Evolutionary conservation across 2,329 filamentous ascomycete genomes (phyloP).

Genomic region (Dactylellina leptospora): DNA sequence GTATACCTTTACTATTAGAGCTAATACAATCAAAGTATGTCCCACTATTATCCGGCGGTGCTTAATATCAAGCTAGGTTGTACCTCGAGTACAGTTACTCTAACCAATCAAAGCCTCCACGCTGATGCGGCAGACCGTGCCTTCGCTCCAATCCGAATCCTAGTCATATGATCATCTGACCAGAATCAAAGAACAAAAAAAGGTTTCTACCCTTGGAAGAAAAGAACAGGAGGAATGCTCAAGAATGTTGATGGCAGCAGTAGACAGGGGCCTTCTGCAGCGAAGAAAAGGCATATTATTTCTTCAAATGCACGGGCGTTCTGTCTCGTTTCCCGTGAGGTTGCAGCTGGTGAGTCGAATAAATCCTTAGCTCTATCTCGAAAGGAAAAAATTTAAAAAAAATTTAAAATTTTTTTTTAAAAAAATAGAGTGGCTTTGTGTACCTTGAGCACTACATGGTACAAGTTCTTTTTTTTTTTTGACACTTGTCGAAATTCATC

Average conservation of each 20-base stretch:
- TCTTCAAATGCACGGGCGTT: not conserved
- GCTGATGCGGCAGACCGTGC: conserved; percentile 18
- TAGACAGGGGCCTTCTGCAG: not conserved
- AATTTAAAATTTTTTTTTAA: not conserved
- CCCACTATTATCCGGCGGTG: conserved; percentile 4
- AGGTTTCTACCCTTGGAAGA: conserved; percentile 1
- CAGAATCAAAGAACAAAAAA: conserved; percentile 7
- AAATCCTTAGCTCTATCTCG: not conserved
- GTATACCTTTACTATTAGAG: not conserved
- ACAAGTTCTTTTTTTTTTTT: no score
- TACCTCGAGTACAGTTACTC: conserved; percentile 5
- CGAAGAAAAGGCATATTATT: not conserved
- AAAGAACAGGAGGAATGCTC: not conserved
- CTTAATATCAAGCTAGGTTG: not conserved
- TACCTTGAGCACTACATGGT: no score
- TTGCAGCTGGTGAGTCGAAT: not conserved
- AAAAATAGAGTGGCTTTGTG: not conserved
- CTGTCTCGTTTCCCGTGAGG: not conserved
- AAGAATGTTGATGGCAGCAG: not conserved
- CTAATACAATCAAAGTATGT: not conserved
- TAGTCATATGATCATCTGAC: conserved; percentile 47
- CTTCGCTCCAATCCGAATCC: conserved; percentile 13
- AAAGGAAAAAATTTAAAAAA: not conserved
- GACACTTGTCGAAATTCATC: no score
- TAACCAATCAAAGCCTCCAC: conserved; percentile 23